Percentiles rank a stretch among this genome's conserved stretches.
These are phyloP conservation scores for Alternaria brassicicola DNA, from an alignment of 2,329 filamentous ascomycete species.

Conservation along the genomic window DNA sequence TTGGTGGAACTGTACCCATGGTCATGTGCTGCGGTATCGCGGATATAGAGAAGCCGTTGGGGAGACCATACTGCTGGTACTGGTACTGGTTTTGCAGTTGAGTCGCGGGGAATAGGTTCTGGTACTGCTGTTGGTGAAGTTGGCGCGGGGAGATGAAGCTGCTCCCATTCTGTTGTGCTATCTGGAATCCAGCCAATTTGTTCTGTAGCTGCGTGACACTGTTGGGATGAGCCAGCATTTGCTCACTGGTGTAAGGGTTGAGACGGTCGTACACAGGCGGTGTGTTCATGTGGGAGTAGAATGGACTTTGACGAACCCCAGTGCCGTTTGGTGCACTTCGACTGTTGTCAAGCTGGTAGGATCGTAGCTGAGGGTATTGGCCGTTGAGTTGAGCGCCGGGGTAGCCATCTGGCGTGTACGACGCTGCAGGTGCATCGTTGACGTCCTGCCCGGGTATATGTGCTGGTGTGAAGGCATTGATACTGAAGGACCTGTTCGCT, in stretches of 20 bases:
- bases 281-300: conserved; percentile 55
- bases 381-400: conserved; percentile 39
- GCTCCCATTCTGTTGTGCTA: conserved; percentile 49
- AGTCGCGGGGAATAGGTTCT: conserved; percentile 45
- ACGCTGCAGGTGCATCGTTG: conserved; percentile 30
- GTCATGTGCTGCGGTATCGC: conserved; percentile 41
- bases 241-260: conserved; percentile 51
- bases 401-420: conserved; percentile 47
- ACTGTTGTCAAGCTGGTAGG: conserved; percentile 50
- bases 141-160: conserved; percentile 42
- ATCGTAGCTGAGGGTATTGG: conserved; percentile 46
- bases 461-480: conserved; percentile 30
- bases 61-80: conserved; percentile 45
- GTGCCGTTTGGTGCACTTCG: conserved; percentile 53
- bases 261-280: conserved; percentile 53
- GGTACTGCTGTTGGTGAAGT: conserved; percentile 41
- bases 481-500: conserved; percentile 42
- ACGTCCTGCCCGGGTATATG: conserved; percentile 33
- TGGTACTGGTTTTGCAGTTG: conserved; percentile 46
- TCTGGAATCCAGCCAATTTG: conserved; percentile 57
- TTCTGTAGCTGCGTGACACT: conserved; percentile 56
- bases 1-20: conserved; percentile 45
- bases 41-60: conserved; percentile 46
- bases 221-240: conserved; percentile 52
- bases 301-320: conserved; percentile 53